Evolutionary conservation across 805 yeast genomes (phyloP).

Genomic region (Scheffersomyces stipitis): DNA sequence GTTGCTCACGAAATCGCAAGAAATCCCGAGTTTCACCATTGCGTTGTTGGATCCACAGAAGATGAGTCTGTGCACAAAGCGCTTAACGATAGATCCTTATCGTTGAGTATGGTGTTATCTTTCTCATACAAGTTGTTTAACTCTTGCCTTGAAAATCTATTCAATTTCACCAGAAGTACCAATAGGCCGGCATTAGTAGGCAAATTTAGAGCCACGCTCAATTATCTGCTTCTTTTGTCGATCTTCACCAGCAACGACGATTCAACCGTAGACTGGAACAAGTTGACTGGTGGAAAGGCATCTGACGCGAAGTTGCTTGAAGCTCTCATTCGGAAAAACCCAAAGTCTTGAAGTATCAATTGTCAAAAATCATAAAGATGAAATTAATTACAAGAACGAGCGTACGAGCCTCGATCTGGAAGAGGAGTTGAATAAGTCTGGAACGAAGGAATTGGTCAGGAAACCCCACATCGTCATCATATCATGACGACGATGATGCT

Average conservation of each 20-base stretch:
- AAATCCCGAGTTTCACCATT: constrained; percentile 59
- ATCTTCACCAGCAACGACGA: constrained; percentile 25
- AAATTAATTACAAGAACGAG: constrained; percentile 22
- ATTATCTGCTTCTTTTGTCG: constrained; percentile 29
- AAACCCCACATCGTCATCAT: too few species aligned
- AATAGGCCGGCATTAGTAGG: constrained; percentile 28
- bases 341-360: constrained; percentile 37
- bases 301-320: constrained; percentile 21
- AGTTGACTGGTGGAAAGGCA: constrained; percentile 36
- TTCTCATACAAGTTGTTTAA: constrained; percentile 39
- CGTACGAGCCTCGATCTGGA: constrained; percentile 28
- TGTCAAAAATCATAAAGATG: constrained; percentile 39
- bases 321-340: constrained; percentile 29
- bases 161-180: constrained; percentile 17
- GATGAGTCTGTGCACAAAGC: constrained; percentile 48
- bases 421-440: constrained; percentile 21
- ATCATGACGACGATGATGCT: too few species aligned
- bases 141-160: constrained; percentile 26
- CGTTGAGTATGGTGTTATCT: constrained; percentile 26
- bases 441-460: constrained; percentile 21
- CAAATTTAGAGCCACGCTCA: constrained; percentile 37
- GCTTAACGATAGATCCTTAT: constrained; percentile 49
- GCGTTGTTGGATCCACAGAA: constrained; percentile 61
- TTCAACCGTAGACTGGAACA: constrained; percentile 32
- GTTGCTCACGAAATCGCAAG: constrained; percentile 56